phyloP scores from a whole-genome alignment of 2,329 filamentous ascomycete genomes.

The Claviceps pazoutovae region DNA sequence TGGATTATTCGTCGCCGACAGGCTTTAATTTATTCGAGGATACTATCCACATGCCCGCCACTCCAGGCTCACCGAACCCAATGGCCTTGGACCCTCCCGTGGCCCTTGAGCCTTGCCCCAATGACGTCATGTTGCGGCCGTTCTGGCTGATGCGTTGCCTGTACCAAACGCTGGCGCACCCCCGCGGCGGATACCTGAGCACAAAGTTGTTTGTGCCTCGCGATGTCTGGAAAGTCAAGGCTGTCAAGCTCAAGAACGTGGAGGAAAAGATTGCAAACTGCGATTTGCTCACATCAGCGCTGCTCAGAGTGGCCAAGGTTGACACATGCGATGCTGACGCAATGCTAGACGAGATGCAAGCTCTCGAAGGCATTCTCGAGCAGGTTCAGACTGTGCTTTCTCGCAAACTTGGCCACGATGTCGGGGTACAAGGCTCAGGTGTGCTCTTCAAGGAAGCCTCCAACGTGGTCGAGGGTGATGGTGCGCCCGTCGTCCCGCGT shows the following conservation, averaged over 20 bases:
- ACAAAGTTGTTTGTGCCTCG: constrained; percentile 83
- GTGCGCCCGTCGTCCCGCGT: constrained; percentile 30
- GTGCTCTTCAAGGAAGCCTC: constrained; percentile 60
- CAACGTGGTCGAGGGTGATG: constrained; percentile 31
- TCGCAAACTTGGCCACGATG: constrained; percentile 85
- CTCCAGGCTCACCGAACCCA: constrained; percentile 51
- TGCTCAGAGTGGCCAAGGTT: constrained; percentile 69
- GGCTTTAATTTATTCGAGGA: constrained; percentile 75
- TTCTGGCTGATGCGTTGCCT: constrained; percentile 97
- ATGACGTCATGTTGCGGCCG: constrained; percentile 75
- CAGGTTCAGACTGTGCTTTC: constrained; percentile 63
- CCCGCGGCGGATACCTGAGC: constrained; percentile 81
- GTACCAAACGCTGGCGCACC: constrained; percentile 83
- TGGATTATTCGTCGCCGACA: constrained; percentile 44
- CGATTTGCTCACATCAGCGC: constrained; percentile 76
- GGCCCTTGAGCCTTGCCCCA: constrained; percentile 81
- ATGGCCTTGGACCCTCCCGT: constrained; percentile 53
- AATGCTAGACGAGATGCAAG: constrained; percentile 86
- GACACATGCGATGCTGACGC: constrained; percentile 86
- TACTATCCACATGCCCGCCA: constrained; percentile 56
- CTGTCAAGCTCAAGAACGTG: constrained; percentile 78
- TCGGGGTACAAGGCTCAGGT: constrained; percentile 66
- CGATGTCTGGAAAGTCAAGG: constrained; percentile 87
- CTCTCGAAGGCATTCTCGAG: constrained; percentile 72
- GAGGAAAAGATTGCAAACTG: constrained; percentile 92